Base-by-base conservation (phyloP, 2,329 filamentous ascomycete species). In the Pyricularia sp. region DNA sequence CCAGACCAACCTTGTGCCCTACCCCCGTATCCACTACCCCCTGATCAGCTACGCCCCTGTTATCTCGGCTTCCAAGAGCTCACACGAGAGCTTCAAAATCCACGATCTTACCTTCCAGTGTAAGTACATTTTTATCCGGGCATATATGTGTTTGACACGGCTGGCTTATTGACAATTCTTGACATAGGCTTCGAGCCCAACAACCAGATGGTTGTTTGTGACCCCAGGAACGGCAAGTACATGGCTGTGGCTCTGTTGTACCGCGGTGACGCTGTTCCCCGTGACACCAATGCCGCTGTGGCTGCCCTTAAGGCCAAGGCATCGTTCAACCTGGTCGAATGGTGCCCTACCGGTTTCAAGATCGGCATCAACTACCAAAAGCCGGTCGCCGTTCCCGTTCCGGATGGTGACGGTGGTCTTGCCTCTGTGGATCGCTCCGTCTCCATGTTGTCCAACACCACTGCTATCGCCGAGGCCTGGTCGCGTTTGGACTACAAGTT, bases 41-140 rank as follows among this genome's bases (percentile, higher is more conserved):
- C 81, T 91, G 65, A 90, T 91, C 81, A 89, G 86, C 81, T 91
- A 91, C 77, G 88, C 89, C 12, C 89, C 89, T 33, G 89, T 92
- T 73, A 84, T 91, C 72, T 91, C 88, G 26, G 87, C 88, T 70
- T 84, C 86, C 82, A 92, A 92, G 86, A 92, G 90, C 79, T 87
- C 89, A 65, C 92, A 95, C 77, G 92, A 95, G 84, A 92, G 90
- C 83, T 94, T 94, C 87, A 92, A 92, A 84, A 90, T 93, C 69
- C 86, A 88, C 71, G 92, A 95, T 65, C 72, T 74, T 68, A 74
- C 66, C 50, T 26, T 31, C 67, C 5, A 69, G 90, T 88, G 89
- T 55, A 55, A 55, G 42, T 55, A 6, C 20, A 6, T 55, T n/a
- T 55, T 55, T 55, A 55, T n/a, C 4, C 17, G 20, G 42, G 42